Evolutionary conservation across 2,329 filamentous ascomycete genomes (phyloP), one percentile per base, ranked within the genome.

Genomic region (Coccinonectria pachysandricola): DNA sequence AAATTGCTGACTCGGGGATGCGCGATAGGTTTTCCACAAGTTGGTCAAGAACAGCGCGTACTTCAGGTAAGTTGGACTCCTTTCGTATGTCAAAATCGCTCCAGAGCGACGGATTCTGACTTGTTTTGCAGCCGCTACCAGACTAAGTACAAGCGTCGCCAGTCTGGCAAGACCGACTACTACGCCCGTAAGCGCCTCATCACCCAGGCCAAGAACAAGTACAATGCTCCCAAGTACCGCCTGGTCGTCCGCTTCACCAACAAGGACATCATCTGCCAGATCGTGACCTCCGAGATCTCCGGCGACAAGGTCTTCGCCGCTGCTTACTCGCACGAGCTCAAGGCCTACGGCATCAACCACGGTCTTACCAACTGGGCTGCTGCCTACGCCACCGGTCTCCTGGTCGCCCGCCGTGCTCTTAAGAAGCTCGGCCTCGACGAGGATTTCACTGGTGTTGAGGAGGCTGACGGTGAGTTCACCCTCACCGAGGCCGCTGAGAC

Each of bases 171-270:
- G 83, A 98, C 91, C 71, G 91, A 98, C 65, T 98, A 98, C 85
- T 96, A 95, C 66, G 91, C 91, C 61, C 88, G 91, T 65, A 96
- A 96, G 84, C 82, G 91, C 59, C 76, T 98, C 65, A 91, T 96
- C 75, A 87, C 85, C 72, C 91, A 98, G 77, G 91, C 91, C 71
- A 98, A 96, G 85, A 98, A 98, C 85, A 98, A 98, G 82, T 98
- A 96, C 82, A 93, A 93, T 71, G 82, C 91, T 43, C 91, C 91
- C 68, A 98, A 98, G 79, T 96, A 98, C 81, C 84, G 91, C 59
- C 81, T 98, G 58, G 91, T 98, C 48, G 85, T 98, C 61, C 91
- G 91, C 64, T 94, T 93, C 81, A 92, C 85, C 75, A 93, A 96
- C 81, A 85, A 86, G 67, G 88, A 98, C 75, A 93, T 96, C 72